These are phyloP conservation scores for Botrytis porri DNA, from an alignment of 2,329 filamentous ascomycete species.

Conservation along the genomic window DNA sequence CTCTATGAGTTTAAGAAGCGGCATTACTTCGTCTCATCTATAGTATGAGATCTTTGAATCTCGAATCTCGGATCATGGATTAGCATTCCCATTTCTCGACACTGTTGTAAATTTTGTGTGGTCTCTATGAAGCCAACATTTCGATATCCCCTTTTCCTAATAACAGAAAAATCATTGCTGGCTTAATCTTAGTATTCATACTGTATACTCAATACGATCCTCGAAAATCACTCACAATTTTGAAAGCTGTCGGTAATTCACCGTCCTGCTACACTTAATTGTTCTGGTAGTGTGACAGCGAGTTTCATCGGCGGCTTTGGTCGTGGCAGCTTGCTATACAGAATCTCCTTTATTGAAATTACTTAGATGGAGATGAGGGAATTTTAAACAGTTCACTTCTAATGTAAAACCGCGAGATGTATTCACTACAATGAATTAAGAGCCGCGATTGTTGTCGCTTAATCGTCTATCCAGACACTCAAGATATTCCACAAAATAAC, in stretches of 20 bases:
- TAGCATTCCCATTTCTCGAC: not conserved
- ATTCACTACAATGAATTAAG: fast-evolving
- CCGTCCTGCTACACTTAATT: not conserved
- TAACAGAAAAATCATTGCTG: not conserved
- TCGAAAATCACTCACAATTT: not conserved
- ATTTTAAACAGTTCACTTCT: fast-evolving
- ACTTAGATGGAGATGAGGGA: fast-evolving
- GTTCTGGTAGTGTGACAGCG: too few species aligned
- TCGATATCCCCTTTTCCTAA: not conserved
- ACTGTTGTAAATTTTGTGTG: not conserved
- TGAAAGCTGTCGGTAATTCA: not conserved
- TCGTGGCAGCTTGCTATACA: fast-evolving
- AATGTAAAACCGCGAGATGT: not conserved
- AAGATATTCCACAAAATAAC: not conserved
- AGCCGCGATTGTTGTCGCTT: not conserved
- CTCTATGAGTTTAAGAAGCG: not conserved
- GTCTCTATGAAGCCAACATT: fast-evolving
- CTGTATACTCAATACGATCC: not conserved
- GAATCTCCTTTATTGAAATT: not conserved
- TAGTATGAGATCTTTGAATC: not conserved
- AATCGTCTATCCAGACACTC: fast-evolving
- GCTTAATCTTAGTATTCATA: fast-evolving
- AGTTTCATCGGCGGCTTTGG: not conserved
- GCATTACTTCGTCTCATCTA: not conserved
- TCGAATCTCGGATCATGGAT: not conserved